Base-by-base conservation (phyloP, 1,139 yeast species). In the Taphrina betulina region DNA sequence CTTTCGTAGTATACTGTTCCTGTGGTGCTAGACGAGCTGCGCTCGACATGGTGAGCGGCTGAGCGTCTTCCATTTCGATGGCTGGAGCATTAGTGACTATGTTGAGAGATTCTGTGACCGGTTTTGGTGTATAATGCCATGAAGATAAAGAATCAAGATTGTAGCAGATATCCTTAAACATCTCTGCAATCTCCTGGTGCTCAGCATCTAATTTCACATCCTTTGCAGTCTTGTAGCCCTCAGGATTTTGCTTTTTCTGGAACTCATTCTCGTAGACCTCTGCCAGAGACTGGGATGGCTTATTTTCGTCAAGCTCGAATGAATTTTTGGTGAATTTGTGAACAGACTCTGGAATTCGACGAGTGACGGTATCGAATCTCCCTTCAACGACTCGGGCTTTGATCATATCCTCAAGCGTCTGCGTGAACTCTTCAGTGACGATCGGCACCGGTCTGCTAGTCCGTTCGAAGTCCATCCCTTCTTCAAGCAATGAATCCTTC, bases 51-150 rank as follows among this genome's bases (percentile, higher is more conserved):
- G 90, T 83, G 57, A 87, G 75, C 45, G 98, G 98, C 71, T 90
- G 97, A 1, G 96, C 94, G 67, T 92, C 98, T 71, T 92, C 98
- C 95, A 90, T 87, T 4, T 83, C 68, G 54, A 92, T 83, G 1
- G 95, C 79, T 1, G 95, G 83, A 0, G 86, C 78, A 61, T 83
- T 81, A 37, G 90, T 88, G 67, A 83, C 88, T 66, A 92, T 82
- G 59, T 86, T 90, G 62, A 90, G 74, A 23, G 83, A 72, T 64
- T 87, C 85, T 67, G 85, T 83, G 57, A 87, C 82, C 14, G 96
- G 96, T 69, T 85, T 87, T 57, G 98, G 98, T 55, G 89, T 80
- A 72, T 85, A 92, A 68, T 89, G 95, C 64, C 96, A 95, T 7
- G 96, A 88, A 45, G 95, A 82, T 57, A 92, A 75, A 1, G 96